Conservation (phyloP, 2,329 filamentous ascomycete genomes). For the Scolecobasidium constrictum region DNA sequence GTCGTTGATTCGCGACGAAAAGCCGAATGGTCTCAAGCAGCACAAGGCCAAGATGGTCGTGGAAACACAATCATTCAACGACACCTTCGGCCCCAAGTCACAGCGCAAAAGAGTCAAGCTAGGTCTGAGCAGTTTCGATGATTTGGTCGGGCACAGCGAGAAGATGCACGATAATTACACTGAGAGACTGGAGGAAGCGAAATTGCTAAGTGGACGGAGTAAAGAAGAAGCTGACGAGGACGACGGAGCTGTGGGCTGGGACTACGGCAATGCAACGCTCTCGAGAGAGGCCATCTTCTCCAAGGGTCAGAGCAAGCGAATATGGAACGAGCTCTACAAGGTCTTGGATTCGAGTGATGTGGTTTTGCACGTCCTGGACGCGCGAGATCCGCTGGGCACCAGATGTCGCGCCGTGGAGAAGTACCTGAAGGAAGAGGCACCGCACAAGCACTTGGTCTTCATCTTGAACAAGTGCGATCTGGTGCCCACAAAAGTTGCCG, state of each 20-base stretch:
- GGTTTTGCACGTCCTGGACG: constrained; percentile 73
- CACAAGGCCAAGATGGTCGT: constrained; percentile 91
- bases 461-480: constrained; percentile 87
- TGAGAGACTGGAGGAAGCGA: constrained; percentile 69
- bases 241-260: constrained; percentile 19
- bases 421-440: constrained; percentile 84
- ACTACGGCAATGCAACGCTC: constrained; percentile 28
- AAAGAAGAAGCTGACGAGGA: constrained; percentile 41
- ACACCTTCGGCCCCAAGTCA: constrained; percentile 87
- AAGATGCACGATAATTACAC: constrained; percentile 74
- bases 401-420: constrained; percentile 85
- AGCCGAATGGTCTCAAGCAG: constrained; percentile 71
- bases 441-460: constrained; percentile 91
- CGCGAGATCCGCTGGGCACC: constrained; percentile 80
- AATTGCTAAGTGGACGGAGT: constrained; percentile 60
- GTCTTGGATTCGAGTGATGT: constrained; percentile 95
- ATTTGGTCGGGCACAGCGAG: constrained; percentile 68
- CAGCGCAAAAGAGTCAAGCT: constrained; percentile 90
- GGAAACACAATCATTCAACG: constrained; percentile 72
- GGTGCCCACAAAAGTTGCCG: constrained; percentile 83
- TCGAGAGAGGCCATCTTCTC: constrained; percentile 66
- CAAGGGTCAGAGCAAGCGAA: constrained; percentile 90
- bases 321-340: constrained; percentile 95
- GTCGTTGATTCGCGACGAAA: constrained; percentile 77
- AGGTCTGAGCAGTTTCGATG: constrained; percentile 67